Percentiles rank a stretch among this genome's conserved stretches.
phyloP scores from a whole-genome alignment of 441 rosid genomes.

The Croton laevigatus region DNA sequence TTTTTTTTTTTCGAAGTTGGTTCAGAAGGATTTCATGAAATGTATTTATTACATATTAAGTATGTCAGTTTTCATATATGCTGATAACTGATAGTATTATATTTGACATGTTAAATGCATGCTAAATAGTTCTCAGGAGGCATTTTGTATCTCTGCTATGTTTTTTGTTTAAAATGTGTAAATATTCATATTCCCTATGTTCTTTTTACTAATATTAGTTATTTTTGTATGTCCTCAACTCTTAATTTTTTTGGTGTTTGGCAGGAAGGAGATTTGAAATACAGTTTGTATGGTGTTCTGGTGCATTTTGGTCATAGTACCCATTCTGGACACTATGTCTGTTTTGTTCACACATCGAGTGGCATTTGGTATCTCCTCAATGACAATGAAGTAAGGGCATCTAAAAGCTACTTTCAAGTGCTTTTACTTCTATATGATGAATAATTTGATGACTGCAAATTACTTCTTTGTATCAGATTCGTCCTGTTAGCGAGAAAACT shows the following conservation, averaged over 20 bases:
- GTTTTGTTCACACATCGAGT: constrained; percentile 90
- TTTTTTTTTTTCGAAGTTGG: no score
- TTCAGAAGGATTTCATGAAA: no score
- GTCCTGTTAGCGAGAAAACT: constrained; percentile 70
- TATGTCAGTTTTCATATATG: no score
- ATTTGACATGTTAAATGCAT: no score
- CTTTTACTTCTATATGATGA: background rate
- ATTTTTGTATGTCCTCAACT: background rate
- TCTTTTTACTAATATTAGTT: background rate
- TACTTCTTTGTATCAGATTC: constrained; percentile 57
- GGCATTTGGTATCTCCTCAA: constrained; percentile 93
- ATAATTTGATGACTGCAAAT: constrained; percentile 10
- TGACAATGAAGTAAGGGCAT: constrained; percentile 64
- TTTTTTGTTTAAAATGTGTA: background rate
- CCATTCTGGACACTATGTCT: constrained; percentile 88
- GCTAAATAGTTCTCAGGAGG: no score
- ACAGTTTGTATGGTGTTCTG: constrained; percentile 88
- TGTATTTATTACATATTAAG: no score
- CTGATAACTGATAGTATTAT: no score
- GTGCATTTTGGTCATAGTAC: constrained; percentile 88
- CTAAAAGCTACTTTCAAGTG: background rate
- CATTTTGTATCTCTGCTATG: background rate
- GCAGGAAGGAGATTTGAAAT: constrained; percentile 89
- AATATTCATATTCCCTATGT: background rate
- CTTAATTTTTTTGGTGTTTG: constrained; percentile 5